Base-by-base conservation (phyloP, 768 basidiomycete genomes). In the Agrocybe pediades region DNA sequence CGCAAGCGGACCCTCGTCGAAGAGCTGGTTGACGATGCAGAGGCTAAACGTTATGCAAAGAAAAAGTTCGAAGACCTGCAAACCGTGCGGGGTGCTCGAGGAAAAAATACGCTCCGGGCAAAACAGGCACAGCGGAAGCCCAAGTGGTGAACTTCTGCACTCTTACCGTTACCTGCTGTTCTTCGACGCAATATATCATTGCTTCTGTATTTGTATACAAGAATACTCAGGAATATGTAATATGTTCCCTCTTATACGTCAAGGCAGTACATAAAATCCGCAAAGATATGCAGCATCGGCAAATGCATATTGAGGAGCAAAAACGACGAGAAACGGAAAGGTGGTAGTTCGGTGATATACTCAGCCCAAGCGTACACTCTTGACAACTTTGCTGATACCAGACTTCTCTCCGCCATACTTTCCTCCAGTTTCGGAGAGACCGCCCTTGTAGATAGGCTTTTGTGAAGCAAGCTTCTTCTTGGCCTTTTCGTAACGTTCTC, bases 391-490 rank as follows among this genome's bases (percentile, higher is more conserved):
- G 57, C 86, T 87, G 66, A 97, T 96, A 79, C 96, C 96, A 52
- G 90, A 88, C 72, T 82, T 85, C 74, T 99, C 97, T 66, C 97
- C 97, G 27, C 83, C 85, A 74, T 98, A 98, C 59, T 76, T 76
- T n/a, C 83, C 81, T 13, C 82, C 86, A 40, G 80, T 76, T 52
- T 83, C 83, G 13, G 80, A 81, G 51, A 88, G 68, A 33, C 95
- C 95, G 49, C 94, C 93, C 68, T 89, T 95, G 83, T 85, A 98
- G n/a, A 95, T 80, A 16, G 95, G 86, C 70, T 92, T 90, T 71
- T 95, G 93, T 20, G 90, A 94, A 24, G 87, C 74, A 13, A 98
- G 75, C 73, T 88, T 93, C 75, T 90, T 94, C 79, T 96, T 92
- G 58, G 95, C 96, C 73, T 97, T 89, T 65, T 95, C 95, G 78